Percentiles rank a stretch among this genome's conserved stretches.
Evolutionary conservation across 2,329 filamentous ascomycete genomes (phyloP).

Genomic region (Pseudogymnoascus sp.): DNA sequence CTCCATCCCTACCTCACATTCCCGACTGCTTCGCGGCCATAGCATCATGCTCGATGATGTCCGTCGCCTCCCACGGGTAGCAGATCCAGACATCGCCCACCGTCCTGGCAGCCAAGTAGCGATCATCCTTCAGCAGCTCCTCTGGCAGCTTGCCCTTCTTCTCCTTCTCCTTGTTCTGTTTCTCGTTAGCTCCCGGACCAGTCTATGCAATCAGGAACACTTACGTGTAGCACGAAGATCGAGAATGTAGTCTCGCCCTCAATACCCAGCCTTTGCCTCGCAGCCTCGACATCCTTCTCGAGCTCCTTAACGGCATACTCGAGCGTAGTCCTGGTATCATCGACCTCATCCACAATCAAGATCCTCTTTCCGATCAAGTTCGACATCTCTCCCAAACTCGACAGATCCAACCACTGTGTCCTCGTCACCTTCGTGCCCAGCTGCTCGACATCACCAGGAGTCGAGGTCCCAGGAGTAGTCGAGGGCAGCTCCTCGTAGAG

Average conservation of each 20-base stretch:
- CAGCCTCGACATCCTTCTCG: slow-evolving; percentile 85
- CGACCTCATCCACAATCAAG: slow-evolving; percentile 90
- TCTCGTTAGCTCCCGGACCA: slow-evolving; percentile 13
- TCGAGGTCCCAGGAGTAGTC: slow-evolving; percentile 31
- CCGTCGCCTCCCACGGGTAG: slow-evolving; percentile 95
- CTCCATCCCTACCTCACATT: slow-evolving; percentile 9
- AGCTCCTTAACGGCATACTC: slow-evolving; percentile 91
- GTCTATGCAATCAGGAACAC: slow-evolving; percentile 7
- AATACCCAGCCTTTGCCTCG: slow-evolving; percentile 64
- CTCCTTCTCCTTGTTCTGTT: slow-evolving; percentile 87
- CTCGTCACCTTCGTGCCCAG: slow-evolving; percentile 91
- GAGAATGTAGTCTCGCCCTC: slow-evolving; percentile 70
- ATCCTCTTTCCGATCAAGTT: slow-evolving; percentile 88
- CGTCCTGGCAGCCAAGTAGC: slow-evolving; percentile 81
- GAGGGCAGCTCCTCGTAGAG: slow-evolving; percentile 78
- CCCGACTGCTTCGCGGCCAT: slow-evolving; percentile 41
- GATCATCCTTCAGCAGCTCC: slow-evolving; percentile 63
- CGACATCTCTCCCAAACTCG: slow-evolving; percentile 71
- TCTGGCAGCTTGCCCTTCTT: slow-evolving; percentile 85
- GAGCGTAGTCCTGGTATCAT: slow-evolving; percentile 88
- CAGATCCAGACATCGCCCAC: slow-evolving; percentile 96
- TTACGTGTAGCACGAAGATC: slow-evolving; percentile 89
- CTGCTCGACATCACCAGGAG: slow-evolving; percentile 51
- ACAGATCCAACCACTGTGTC: slow-evolving; percentile 96
- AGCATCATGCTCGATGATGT: slow-evolving; percentile 87